These are phyloP conservation scores for Lunasporangiospora selenospora DNA, from an alignment of 192 early-diverging fungal genomes.

Conservation along the genomic window DNA sequence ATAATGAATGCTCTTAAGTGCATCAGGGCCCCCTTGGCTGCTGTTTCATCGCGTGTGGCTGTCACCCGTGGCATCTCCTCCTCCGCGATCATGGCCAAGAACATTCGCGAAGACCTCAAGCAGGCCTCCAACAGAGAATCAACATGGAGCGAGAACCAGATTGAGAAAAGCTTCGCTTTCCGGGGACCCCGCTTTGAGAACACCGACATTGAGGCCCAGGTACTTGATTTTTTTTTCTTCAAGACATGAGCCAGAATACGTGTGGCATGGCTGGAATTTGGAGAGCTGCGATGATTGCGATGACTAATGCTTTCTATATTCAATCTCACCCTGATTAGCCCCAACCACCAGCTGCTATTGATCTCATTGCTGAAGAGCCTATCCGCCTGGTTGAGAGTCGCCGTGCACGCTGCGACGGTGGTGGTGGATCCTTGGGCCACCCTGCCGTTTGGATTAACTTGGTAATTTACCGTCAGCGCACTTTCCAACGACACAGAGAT, in stretches of 20 bases:
- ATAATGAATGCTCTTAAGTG: conserved; percentile 45
- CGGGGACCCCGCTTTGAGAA: conserved; percentile 88
- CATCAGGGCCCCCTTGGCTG: conserved; percentile 33
- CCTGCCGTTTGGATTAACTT: conserved; percentile 96
- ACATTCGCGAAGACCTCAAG: conserved; percentile 49
- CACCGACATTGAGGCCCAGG: conserved; percentile 80
- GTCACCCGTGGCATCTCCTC: conserved; percentile 25
- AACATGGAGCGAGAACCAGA: conserved; percentile 83
- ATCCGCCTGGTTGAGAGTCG: conserved; percentile 78
- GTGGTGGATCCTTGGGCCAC: conserved; percentile 92
- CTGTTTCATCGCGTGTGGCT: conserved; percentile 4
- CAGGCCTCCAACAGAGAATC: conserved; percentile 79
- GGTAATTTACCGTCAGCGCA: conserved; percentile 51
- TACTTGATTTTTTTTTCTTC: too few relatives aligned
- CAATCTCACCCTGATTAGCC: conserved; percentile 75
- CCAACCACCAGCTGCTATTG: conserved; percentile 88
- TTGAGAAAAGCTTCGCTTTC: conserved; percentile 70
- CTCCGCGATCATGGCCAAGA: conserved; percentile 21
- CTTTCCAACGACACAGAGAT: background rate
- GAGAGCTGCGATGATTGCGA: too few relatives aligned
- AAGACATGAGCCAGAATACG: too few relatives aligned
- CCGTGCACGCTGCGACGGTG: conserved; percentile 87
- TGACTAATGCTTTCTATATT: too few relatives aligned
- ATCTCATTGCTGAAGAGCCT: conserved; percentile 90
- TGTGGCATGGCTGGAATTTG: too few relatives aligned